Evolutionary conservation across 2,329 filamentous ascomycete species (phyloP), one percentile per base, ranked within the genome.

Genomic region (Xylariaceae sp.): DNA sequence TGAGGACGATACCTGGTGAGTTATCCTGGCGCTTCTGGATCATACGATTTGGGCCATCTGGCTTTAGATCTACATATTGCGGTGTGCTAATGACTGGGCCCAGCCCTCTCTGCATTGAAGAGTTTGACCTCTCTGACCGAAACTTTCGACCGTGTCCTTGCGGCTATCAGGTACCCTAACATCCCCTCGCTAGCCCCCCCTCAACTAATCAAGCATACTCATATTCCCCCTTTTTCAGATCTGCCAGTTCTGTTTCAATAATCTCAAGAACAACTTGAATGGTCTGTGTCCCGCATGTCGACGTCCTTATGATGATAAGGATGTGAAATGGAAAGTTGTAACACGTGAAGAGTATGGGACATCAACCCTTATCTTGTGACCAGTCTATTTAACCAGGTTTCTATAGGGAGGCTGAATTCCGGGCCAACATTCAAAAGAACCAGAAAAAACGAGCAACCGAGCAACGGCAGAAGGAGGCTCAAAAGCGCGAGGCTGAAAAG

Each of bases 201-300:
- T 39, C 34, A 54, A 10, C 48, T 61, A 62, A 15, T 65, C 55
- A 23, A 53, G 50, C 45, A 65, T 55, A 65, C 61, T 62, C 48
- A 64, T 44, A 49, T 49, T 17, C 55, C 15, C 13, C 48, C 48
- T 6, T 5, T 37, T 52, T 51, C 70, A 97, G 92, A 93, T 99
- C 74, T 99, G 94, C 76, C 95, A 99, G 80, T 99, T 99, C 77
- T 99, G 94, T 78, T 99, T 93, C 80, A 97, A 99, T 77, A 99
- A 97, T 74, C 95, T 99, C 74, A 96, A 95, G 77, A 96, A 89
- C 69, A 97, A 97, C 70, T 92, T 96, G 83, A 97, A 97, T 73
- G 92, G 93, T 42, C 83, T 97, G 59, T 99, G 94, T 75, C 94
- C 94, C n/a, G 96, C 96, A 67, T 99, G 94, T 74, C 86, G 94